These are phyloP conservation scores for Ophiobolus disseminans DNA, from an alignment of 2,329 filamentous ascomycete species.

Conservation along the genomic window DNA sequence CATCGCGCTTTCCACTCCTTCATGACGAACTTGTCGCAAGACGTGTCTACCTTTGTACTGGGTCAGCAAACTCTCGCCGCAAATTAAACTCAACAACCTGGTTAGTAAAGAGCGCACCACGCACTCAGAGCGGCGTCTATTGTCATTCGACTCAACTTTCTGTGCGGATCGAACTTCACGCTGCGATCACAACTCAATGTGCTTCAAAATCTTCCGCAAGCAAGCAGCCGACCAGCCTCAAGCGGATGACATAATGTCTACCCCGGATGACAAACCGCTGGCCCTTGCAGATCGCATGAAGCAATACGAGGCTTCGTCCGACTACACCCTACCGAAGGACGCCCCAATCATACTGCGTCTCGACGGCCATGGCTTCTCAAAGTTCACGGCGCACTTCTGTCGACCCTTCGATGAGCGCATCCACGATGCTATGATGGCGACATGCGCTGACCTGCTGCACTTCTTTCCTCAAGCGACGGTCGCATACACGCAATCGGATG, in stretches of 20 bases:
- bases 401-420: conserved; percentile 43
- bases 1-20: too few species aligned
- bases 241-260: neutral
- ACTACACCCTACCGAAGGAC: conserved; percentile 27
- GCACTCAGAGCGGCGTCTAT: too few species aligned
- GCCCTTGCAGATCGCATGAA: conserved; percentile 42
- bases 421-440: conserved; percentile 37
- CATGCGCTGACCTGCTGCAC: conserved; percentile 32
- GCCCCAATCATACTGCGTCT: conserved; percentile 36
- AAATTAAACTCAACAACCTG: too few species aligned
- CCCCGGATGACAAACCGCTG: conserved; percentile 3
- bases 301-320: conserved; percentile 36
- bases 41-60: too few species aligned
- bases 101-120: too few species aligned
- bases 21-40: too few species aligned
- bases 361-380: conserved; percentile 41
- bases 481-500: conserved; percentile 44
- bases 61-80: too few species aligned
- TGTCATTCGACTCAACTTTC: too few species aligned
- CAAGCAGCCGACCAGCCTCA: neutral
- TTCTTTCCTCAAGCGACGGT: conserved; percentile 39
- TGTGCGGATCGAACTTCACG: too few species aligned
- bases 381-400: conserved; percentile 36
- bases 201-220: neutral
- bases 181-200: neutral